Percentiles rank a stretch among this genome's conserved stretches.
Conservation (phyloP, 495 filamentous ascomycete genomes). For the Penicillium coprophilum region DNA sequence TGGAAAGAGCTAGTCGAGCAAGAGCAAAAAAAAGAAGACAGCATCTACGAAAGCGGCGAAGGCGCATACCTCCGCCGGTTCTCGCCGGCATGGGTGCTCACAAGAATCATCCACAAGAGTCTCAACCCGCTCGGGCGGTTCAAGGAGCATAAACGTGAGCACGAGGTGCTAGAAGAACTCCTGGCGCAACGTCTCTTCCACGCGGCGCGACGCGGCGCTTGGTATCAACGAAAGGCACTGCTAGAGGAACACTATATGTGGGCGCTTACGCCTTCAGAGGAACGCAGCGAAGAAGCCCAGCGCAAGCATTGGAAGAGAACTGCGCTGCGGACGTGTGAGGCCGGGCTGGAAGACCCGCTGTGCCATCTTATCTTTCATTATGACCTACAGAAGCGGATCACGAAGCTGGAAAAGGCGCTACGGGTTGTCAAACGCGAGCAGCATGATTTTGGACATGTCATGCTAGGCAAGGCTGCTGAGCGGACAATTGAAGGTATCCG, state of each 20-base stretch:
- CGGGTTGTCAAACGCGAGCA: conserved; percentile 83
- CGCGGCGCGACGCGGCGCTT: conserved; percentile 76
- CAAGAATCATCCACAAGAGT: conserved; percentile 87
- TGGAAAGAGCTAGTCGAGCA: conserved; percentile 74
- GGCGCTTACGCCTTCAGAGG: conserved; percentile 51
- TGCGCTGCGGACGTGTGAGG: conserved; percentile 80
- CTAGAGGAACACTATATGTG: conserved; percentile 95
- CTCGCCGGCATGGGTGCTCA: conserved; percentile 91
- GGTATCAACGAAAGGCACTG: conserved; percentile 95
- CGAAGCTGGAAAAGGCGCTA: conserved; percentile 82
- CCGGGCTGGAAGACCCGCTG: conserved; percentile 78
- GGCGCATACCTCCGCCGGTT: conserved; percentile 90
- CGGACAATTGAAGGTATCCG: conserved; percentile 74
- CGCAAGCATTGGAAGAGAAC: conserved; percentile 83
- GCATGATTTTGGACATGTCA: conserved; percentile 89
- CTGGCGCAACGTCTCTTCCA: conserved; percentile 84
- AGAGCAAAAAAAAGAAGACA: conserved; percentile 78
- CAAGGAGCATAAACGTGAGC: conserved; percentile 76
- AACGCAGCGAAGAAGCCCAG: conserved; percentile 57
- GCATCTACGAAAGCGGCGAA: conserved; percentile 78
- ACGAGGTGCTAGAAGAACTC: conserved; percentile 71
- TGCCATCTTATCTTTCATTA: conserved; percentile 92
- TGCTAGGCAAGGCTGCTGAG: conserved; percentile 70
- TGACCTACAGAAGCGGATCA: conserved; percentile 88
- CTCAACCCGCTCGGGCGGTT: conserved; percentile 77